Conservation (phyloP, 2,329 filamentous ascomycete species). For the Periconia macrospinosa region DNA sequence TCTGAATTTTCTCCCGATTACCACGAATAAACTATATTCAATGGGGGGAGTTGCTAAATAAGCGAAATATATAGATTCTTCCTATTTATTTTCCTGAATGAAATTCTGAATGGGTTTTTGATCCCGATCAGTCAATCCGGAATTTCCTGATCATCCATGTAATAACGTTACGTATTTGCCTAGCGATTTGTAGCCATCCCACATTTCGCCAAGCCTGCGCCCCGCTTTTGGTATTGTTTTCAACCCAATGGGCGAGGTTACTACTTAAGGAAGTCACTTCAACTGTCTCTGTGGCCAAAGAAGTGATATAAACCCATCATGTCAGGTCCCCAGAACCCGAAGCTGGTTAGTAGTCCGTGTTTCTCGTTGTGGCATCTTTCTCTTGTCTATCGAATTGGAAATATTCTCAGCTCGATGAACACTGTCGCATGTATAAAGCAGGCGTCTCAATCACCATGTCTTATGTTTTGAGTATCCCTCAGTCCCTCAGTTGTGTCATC, state of each 20-base stretch:
- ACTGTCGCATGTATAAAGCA: background rate
- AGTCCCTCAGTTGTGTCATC: background rate
- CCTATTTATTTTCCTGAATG: no score
- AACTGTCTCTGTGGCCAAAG: constrained; percentile 8
- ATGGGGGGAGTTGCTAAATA: no score
- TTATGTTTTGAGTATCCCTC: background rate
- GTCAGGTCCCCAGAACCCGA: constrained; percentile 6
- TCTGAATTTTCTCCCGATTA: no score
- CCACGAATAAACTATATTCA: no score
- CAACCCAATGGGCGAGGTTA: background rate
- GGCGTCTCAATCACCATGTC: background rate
- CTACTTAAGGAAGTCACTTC: background rate
- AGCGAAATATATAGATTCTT: no score
- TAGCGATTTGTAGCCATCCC: constrained; percentile 3
- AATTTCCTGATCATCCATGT: background rate
- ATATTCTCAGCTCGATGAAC: background rate
- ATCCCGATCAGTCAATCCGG: no score
- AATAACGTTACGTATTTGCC: no score
- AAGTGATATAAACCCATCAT: constrained; percentile 10
- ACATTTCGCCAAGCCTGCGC: constrained; percentile 24
- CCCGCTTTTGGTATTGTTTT: constrained; percentile 24
- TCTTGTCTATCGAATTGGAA: background rate
- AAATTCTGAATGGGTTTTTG: no score
- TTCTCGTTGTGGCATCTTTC: background rate
- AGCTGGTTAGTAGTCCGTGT: constrained; percentile 20